Evolutionary conservation across 306 rosid genomes (phyloP).

Genomic region (Quercus bicolor): DNA sequence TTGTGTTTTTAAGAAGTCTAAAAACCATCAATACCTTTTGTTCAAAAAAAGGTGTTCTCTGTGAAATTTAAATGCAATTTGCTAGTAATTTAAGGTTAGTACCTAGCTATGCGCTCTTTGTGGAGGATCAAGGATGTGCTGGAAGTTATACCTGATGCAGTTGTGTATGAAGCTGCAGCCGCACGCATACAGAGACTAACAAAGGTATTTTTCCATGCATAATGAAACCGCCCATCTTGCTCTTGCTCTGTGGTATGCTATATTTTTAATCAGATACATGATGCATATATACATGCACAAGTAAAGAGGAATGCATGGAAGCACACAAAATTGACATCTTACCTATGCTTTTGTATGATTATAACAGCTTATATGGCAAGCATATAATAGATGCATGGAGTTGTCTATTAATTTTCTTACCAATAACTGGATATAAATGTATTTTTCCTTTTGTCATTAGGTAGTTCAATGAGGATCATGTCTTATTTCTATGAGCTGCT

Average conservation of each 20-base stretch:
- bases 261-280: background rate
- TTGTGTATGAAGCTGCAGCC: conserved; percentile 87
- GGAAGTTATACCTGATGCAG: conserved; percentile 78
- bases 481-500: no score
- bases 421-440: no score
- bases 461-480: no score
- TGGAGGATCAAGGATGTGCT: conserved; percentile 58
- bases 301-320: conserved; percentile 1
- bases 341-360: background rate
- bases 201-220: conserved; percentile 46
- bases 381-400: background rate
- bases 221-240: conserved; percentile 1
- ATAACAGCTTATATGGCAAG: background rate
- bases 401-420: background rate
- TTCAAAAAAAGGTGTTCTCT: conserved; percentile 5
- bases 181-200: conserved; percentile 70
- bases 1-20: no score
- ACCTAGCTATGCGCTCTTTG: conserved; percentile 70
- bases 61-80: background rate
- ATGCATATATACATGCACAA: background rate
- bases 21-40: no score
- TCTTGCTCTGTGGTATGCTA: background rate
- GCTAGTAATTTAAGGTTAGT: conserved; percentile 58
- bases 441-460: no score
- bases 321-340: background rate